Percentiles rank a stretch among this genome's conserved stretches.
These are phyloP conservation scores for Sporobolomyces pararoseus DNA, from an alignment of 768 basidiomycete species.

Conservation along the genomic window DNA sequence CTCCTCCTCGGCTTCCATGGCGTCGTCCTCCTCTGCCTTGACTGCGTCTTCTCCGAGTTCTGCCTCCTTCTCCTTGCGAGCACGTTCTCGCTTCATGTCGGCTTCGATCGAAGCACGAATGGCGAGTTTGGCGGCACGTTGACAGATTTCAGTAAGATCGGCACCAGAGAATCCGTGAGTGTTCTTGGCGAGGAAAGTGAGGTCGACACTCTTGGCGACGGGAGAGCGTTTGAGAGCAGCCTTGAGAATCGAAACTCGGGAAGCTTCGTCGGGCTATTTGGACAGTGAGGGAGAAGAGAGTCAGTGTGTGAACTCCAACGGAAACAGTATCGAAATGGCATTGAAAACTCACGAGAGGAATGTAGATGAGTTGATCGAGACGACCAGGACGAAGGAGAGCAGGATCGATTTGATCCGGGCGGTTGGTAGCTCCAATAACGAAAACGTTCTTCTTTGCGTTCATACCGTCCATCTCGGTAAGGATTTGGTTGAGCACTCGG, in stretches of 20 bases:
- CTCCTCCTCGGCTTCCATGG: conserved; percentile 69
- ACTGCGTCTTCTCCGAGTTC: conserved; percentile 65
- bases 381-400: conserved; percentile 94
- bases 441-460: conserved; percentile 85
- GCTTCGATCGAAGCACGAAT: conserved; percentile 92
- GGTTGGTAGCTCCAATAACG: conserved; percentile 86
- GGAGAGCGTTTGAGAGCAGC: conserved; percentile 91
- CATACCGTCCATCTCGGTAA: conserved; percentile 99
- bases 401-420: conserved; percentile 91
- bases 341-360: conserved; percentile 60
- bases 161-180: conserved; percentile 99
- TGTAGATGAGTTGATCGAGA: conserved; percentile 98
- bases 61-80: conserved; percentile 75
- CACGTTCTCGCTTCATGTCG: conserved; percentile 74
- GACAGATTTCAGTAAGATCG: conserved; percentile 98
- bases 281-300: background rate
- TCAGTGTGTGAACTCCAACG: background rate
- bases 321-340: no score
- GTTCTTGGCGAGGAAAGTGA: conserved; percentile 77
- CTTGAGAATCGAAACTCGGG: conserved; percentile 83
- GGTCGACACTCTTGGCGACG: conserved; percentile 73
- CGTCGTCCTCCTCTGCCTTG: conserved; percentile 63
- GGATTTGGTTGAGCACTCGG: conserved; percentile 93
- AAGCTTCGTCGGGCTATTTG: conserved; percentile 71
- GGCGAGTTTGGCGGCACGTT: conserved; percentile 92